Conservation (phyloP, 441 rosid genomes). For the Heliophila coronopifolia region DNA sequence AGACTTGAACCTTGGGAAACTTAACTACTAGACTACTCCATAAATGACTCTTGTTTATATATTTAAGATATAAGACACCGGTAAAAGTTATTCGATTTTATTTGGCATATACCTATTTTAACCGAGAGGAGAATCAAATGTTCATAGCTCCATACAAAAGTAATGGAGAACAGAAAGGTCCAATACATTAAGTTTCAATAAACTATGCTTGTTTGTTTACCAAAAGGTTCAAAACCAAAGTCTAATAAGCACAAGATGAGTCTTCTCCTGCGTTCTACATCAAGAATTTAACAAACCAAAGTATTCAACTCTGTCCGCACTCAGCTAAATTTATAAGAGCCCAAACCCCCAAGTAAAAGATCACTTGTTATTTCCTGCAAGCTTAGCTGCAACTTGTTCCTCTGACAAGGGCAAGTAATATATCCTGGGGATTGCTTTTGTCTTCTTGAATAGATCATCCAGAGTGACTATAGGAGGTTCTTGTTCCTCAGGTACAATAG, state of each 20-base stretch:
- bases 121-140: too few relatives aligned
- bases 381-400: slow-evolving; percentile 71
- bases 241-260: slow-evolving; percentile 20
- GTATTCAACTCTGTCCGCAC: slow-evolving; percentile 24
- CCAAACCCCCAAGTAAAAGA: slow-evolving; percentile 1
- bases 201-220: slow-evolving; percentile 14
- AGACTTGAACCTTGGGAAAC: too few relatives aligned
- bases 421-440: slow-evolving; percentile 84
- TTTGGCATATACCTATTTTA: too few relatives aligned
- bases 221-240: slow-evolving; percentile 17
- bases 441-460: slow-evolving; percentile 88
- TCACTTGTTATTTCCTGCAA: slow-evolving; percentile 49
- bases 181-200: slow-evolving; percentile 7
- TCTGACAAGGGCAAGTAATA: slow-evolving; percentile 91
- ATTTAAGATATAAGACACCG: too few relatives aligned
- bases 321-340: slow-evolving; percentile 24
- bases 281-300: slow-evolving; percentile 17
- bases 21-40: too few relatives aligned
- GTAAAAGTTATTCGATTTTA: too few relatives aligned
- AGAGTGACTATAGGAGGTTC: slow-evolving; percentile 84
- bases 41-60: too few relatives aligned
- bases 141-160: slow-evolving; percentile 5
- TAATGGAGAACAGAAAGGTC: slow-evolving; percentile 4
- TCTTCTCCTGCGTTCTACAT: slow-evolving; percentile 28
- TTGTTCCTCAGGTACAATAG: slow-evolving; percentile 49